A percentile compares a stretch with the other conserved stretches of the same genome.
Conservation (phyloP, 2,329 filamentous ascomycete genomes). For the Neonectria sp. region DNA sequence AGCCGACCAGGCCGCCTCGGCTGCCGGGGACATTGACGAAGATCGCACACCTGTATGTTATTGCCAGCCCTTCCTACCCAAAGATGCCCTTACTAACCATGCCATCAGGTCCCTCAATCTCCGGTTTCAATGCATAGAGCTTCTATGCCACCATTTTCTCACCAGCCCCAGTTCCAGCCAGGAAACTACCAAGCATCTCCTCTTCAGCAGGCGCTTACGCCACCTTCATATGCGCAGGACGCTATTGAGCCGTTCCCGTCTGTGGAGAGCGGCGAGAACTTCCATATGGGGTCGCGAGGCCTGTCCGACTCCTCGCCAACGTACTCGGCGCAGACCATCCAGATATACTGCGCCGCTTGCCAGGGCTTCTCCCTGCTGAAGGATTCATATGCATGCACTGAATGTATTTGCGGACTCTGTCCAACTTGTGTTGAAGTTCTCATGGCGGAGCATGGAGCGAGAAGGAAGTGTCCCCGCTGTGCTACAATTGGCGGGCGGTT, state of each 20-base stretch:
- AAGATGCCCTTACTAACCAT: conserved; percentile 42
- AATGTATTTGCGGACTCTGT: conserved; percentile 96
- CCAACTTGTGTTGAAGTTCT: conserved; percentile 88
- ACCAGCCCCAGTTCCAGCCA: conserved; percentile 72
- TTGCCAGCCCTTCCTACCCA: not conserved
- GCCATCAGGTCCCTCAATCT: conserved; percentile 72
- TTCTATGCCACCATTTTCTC: conserved; percentile 72
- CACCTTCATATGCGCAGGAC: conserved; percentile 79
- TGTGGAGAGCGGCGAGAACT: conserved; percentile 84
- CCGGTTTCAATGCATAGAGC: conserved; percentile 75
- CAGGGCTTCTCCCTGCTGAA: conserved; percentile 82
- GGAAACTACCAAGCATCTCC: conserved; percentile 89
- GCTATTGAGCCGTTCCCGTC: conserved; percentile 87
- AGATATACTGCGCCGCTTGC: conserved; percentile 95
- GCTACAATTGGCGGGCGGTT: conserved; percentile 84
- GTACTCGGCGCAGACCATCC: conserved; percentile 81
- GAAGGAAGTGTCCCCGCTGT: conserved; percentile 84
- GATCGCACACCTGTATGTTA: conserved; percentile 84
- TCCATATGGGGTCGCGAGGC: conserved; percentile 77
- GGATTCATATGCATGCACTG: conserved; percentile 93
- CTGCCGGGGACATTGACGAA: conserved; percentile 91
- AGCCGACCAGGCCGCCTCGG: conserved; percentile 80
- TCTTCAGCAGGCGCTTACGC: conserved; percentile 90
- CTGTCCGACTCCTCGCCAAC: conserved; percentile 80
- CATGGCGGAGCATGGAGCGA: conserved; percentile 81